Evolutionary conservation across 495 filamentous ascomycete genomes (phyloP).

Genomic region (Pyrenula aspistea): DNA sequence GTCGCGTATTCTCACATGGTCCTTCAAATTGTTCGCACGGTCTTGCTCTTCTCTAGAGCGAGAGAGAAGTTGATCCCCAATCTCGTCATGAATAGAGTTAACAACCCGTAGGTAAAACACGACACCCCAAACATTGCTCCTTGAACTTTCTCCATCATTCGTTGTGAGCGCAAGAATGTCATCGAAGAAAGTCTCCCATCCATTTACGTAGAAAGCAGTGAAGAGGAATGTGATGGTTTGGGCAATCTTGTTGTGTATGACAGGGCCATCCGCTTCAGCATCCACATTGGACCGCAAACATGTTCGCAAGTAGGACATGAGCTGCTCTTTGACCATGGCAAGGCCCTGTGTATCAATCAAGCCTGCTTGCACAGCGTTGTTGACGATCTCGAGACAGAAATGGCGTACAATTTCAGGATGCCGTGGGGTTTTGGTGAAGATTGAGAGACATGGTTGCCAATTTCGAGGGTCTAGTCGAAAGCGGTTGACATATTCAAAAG

Average conservation of each 20-base stretch:
- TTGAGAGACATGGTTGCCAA: constrained; percentile 74
- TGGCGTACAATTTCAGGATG: constrained; percentile 74
- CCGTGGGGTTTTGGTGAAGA: constrained; percentile 75
- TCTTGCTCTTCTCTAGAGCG: constrained; percentile 63
- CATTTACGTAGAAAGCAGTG: constrained; percentile 64
- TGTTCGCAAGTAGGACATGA: constrained; percentile 64
- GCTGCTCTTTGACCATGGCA: constrained; percentile 55
- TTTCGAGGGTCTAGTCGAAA: constrained; percentile 64
- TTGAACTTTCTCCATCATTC: constrained; percentile 30
- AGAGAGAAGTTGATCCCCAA: constrained; percentile 80
- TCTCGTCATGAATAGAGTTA: constrained; percentile 87
- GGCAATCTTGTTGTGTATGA: constrained; percentile 92
- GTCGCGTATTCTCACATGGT: constrained; percentile 72
- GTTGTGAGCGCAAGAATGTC: constrained; percentile 65
- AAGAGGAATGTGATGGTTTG: constrained; percentile 93
- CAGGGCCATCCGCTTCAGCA: constrained; percentile 46
- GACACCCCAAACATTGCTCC: constrained; percentile 63
- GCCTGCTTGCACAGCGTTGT: constrained; percentile 72
- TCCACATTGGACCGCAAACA: constrained; percentile 51
- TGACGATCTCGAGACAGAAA: constrained; percentile 80
- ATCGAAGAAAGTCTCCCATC: constrained; percentile 80
- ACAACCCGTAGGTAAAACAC: constrained; percentile 81
- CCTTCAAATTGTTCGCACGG: constrained; percentile 75
- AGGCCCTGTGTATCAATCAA: constrained; percentile 57
- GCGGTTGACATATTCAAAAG: constrained; percentile 76